A percentile compares a stretch with the other conserved stretches of the same genome.
These are phyloP conservation scores for Schwanniomyces vanrijiae DNA, from an alignment of 805 yeast species.

Conservation along the genomic window DNA sequence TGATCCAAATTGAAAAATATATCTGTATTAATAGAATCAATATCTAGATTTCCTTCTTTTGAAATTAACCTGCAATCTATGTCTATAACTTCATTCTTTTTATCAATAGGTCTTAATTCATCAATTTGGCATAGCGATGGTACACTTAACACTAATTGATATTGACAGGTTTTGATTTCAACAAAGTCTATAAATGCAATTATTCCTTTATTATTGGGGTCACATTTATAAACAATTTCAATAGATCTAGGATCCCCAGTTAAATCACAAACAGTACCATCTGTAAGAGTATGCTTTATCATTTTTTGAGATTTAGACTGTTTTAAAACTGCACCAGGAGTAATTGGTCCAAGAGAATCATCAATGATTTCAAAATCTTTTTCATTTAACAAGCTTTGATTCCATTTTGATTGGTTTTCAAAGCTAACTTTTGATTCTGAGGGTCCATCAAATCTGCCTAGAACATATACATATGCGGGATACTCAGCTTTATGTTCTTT, in stretches of 20 bases:
- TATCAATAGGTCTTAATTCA: conserved; percentile 28
- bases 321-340: conserved; percentile 14
- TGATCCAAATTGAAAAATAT: conserved; percentile 13
- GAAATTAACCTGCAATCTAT: conserved; percentile 25
- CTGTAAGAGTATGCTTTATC: conserved; percentile 34
- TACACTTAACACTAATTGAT: conserved; percentile 50
- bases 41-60: background rate
- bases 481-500: conserved; percentile 28
- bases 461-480: conserved; percentile 33
- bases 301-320: conserved; percentile 23
- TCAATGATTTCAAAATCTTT: conserved; percentile 28
- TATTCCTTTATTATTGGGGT: conserved; percentile 22
- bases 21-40: background rate
- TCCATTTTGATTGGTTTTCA: conserved; percentile 21
- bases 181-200: conserved; percentile 37
- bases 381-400: conserved; percentile 12
- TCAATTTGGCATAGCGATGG: conserved; percentile 48
- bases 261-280: conserved; percentile 62
- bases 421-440: conserved; percentile 13
- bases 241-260: conserved; percentile 52
- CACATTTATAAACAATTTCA: conserved; percentile 60
- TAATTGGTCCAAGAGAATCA: conserved; percentile 23
- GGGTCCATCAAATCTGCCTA: conserved; percentile 33
- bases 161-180: conserved; percentile 60
- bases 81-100: conserved; percentile 24